Evolutionary conservation across 768 basidiomycete species (phyloP), one percentile per base, ranked within the genome.

Genomic region (Hygrophorus russula): DNA sequence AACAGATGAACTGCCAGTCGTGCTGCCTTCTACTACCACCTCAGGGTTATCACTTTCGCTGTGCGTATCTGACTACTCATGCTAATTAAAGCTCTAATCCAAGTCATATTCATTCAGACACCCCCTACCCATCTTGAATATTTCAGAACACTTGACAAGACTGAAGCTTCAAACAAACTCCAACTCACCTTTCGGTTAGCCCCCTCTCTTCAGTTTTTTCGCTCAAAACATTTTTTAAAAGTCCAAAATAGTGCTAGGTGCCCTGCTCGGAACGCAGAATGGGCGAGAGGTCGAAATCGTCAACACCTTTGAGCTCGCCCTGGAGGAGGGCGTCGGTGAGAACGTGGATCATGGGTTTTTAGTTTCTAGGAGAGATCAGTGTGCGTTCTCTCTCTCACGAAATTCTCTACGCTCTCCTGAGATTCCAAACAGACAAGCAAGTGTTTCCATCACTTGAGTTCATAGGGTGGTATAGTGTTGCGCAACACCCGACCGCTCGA

Each of bases 371-470:
- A 76, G 78, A 52, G 91, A 93, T 49, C 92, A 97, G 62, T 99
- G 94, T 64, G 70, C 53, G 63, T 48, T 38, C 46, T 36, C 17
- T 36, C 19, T 45, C 30, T 44, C 19, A 11, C 30, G 17, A 13
- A 11, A 36, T 32, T 8, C 10, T 14, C 20, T 3, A 30, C 5
- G 15, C 11, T 37, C 7, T 31, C 18, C 13, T 53, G 44, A 40
- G 34, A 36, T 38, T 43, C 41, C 40, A 39, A 51, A 35, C 60
- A 98, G 94, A 92, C 71, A 94, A 94, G 61, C 92, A 96, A 64
- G 94, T 98, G 15, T 98, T 99, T 60, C 96, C 96, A 9, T 91
- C 92, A 0, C 72, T 98, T 28, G 96, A 98, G 57, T 82, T 99
- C 56, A 86, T 99, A 40, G 96, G 96, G 6, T 99, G 96, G 96